A percentile compares a stretch with the other conserved stretches of the same genome.
These are phyloP conservation scores for Platanthera zijinensis DNA, from an alignment of 106 monocot genomes.

Conservation along the genomic window DNA sequence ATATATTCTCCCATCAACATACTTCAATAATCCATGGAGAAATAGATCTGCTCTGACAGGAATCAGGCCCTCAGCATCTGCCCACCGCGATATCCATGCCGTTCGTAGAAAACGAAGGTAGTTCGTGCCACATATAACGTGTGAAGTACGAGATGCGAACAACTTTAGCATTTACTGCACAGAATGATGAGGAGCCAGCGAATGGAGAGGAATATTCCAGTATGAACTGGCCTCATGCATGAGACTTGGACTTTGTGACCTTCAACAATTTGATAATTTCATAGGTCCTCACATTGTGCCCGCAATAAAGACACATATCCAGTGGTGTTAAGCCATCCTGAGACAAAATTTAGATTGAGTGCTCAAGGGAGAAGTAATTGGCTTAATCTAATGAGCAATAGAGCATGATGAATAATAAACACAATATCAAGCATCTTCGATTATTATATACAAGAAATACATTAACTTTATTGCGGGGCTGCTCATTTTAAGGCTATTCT, in stretches of 20 bases:
- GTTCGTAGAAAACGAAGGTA: neutral
- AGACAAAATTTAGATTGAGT: neutral
- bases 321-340: slow-evolving; percentile 93
- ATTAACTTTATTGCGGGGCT: no score
- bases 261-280: slow-evolving; percentile 80
- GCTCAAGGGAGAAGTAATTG: neutral
- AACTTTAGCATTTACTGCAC: neutral
- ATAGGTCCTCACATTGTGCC: slow-evolving; percentile 49
- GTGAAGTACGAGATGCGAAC: neutral
- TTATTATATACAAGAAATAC: no score
- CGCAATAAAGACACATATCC: slow-evolving; percentile 68
- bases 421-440: no score
- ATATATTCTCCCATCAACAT: neutral
- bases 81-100: neutral
- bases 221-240: slow-evolving; percentile 2
- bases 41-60: neutral
- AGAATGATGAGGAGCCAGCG: neutral
- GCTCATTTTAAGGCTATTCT: no score
- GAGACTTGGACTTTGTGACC: slow-evolving; percentile 20
- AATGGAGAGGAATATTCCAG: neutral
- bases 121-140: no score
- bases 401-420: neutral
- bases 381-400: neutral
- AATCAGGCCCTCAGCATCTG: neutral
- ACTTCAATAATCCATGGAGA: neutral